Conservation (phyloP, 139 green algal genomes). For the Chlamydomonas sp. region DNA sequence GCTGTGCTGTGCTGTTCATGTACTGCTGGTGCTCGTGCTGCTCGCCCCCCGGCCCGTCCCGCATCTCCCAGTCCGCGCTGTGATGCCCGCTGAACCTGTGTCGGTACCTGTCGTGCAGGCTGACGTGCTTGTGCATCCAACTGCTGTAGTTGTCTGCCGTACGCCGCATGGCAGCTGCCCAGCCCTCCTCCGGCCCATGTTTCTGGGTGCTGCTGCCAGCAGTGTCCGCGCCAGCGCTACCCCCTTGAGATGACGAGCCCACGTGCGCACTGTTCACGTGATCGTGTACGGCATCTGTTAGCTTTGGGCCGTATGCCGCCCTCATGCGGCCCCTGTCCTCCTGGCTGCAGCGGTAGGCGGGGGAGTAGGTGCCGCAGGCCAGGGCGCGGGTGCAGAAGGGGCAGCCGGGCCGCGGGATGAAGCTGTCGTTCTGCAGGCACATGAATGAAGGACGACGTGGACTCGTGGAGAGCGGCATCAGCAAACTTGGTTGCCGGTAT, state of each 20-base stretch:
- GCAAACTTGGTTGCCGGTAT: too few species aligned
- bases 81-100: background rate
- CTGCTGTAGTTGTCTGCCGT: background rate
- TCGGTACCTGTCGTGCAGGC: background rate
- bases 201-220: background rate
- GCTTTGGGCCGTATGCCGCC: background rate
- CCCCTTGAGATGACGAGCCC: background rate
- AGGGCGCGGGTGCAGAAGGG: conserved; percentile 31
- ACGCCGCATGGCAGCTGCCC: background rate
- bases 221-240: background rate
- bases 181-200: background rate
- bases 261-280: too few species aligned
- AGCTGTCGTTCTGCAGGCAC: conserved; percentile 18
- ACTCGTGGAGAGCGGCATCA: too few species aligned
- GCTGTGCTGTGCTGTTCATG: conserved; percentile 3
- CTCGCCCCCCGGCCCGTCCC: background rate
- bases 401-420: conserved; percentile 33
- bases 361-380: conserved; percentile 29
- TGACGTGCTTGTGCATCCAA: conserved; percentile 19
- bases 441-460: too few species aligned
- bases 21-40: background rate
- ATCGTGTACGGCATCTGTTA: too few species aligned
- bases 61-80: conserved; percentile 33
- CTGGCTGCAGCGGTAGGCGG: conserved; percentile 11
- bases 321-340: background rate